Evolutionary conservation across 129 eudicot species (phyloP).

Genomic region (Flaveria trinervia): DNA sequence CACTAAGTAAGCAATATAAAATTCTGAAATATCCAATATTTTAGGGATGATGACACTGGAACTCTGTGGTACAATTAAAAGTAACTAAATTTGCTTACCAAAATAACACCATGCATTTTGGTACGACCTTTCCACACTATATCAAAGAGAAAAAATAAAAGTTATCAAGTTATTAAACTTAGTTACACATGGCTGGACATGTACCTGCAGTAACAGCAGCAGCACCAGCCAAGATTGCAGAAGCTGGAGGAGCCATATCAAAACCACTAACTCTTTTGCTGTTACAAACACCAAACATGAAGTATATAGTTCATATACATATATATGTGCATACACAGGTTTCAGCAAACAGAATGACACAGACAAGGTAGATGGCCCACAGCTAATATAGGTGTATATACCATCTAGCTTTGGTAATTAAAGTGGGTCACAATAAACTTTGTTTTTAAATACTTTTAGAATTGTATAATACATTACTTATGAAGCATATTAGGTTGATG

Average conservation of each 20-base stretch:
- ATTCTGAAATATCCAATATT: conserved; percentile 39
- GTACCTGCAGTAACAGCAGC: conserved; percentile 77
- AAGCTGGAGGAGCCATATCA: conserved; percentile 97
- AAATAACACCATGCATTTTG: conserved; percentile 81
- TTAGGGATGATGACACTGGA: conserved; percentile 45
- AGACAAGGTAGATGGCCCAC: neutral
- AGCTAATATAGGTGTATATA: neutral
- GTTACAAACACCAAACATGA: conserved; percentile 34
- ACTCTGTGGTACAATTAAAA: conserved; percentile 42
- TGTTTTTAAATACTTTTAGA: neutral
- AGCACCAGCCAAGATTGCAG: conserved; percentile 82
- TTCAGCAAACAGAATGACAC: neutral
- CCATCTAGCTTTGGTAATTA: conserved; percentile 9
- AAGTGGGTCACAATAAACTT: neutral
- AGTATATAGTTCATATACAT: conserved; percentile 4
- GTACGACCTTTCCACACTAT: conserved; percentile 82
- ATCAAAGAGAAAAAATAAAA: conserved; percentile 47
- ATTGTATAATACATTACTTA: neutral
- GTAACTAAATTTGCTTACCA: conserved; percentile 78
- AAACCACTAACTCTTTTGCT: conserved; percentile 96
- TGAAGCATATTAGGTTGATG: neutral
- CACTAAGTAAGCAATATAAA: conserved; percentile 54
- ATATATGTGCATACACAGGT: neutral
- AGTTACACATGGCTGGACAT: conserved; percentile 21
- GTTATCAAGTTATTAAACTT: conserved; percentile 42